phyloP scores from a whole-genome alignment of 495 filamentous ascomycete genomes.

The Penicillium antarcticum region DNA sequence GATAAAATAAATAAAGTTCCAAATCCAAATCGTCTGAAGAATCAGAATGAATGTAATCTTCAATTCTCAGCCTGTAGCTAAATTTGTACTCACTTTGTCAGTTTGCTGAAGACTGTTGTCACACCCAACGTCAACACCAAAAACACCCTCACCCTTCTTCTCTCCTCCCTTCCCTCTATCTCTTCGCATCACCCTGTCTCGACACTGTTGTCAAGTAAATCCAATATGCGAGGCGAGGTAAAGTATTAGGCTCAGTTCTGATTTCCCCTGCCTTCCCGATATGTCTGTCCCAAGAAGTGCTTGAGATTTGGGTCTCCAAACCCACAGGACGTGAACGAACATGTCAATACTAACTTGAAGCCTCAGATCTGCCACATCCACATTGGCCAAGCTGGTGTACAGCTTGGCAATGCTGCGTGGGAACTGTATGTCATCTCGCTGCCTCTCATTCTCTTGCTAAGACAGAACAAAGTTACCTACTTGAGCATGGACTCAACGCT shows the following conservation, averaged over 20 bases:
- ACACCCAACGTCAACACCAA: neutral
- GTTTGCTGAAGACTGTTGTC: no score
- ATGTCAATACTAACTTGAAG: neutral
- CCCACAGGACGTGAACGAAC: neutral
- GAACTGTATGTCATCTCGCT: conserved; percentile 74
- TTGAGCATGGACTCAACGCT: conserved; percentile 81
- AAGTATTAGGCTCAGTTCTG: neutral
- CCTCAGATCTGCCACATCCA: conserved; percentile 80
- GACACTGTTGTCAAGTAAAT: neutral
- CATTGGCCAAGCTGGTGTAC: conserved; percentile 87
- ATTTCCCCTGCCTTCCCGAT: no score
- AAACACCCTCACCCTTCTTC: neutral
- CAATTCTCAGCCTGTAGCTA: no score
- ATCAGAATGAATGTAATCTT: no score
- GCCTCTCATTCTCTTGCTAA: conserved; percentile 15
- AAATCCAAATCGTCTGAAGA: no score
- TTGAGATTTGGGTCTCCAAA: neutral
- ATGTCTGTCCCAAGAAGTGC: neutral
- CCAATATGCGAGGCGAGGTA: conserved; percentile 4
- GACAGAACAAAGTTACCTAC: conserved; percentile 62
- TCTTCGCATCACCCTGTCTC: neutral
- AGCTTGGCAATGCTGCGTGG: conserved; percentile 94
- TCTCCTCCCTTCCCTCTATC: neutral
- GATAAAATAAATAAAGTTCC: no score
- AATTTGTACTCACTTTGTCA: no score